Percentiles rank a stretch among this genome's conserved stretches.
Evolutionary conservation across 192 early-diverging fungal genomes (phyloP).

Genomic region (Obelidium mucronatum): DNA sequence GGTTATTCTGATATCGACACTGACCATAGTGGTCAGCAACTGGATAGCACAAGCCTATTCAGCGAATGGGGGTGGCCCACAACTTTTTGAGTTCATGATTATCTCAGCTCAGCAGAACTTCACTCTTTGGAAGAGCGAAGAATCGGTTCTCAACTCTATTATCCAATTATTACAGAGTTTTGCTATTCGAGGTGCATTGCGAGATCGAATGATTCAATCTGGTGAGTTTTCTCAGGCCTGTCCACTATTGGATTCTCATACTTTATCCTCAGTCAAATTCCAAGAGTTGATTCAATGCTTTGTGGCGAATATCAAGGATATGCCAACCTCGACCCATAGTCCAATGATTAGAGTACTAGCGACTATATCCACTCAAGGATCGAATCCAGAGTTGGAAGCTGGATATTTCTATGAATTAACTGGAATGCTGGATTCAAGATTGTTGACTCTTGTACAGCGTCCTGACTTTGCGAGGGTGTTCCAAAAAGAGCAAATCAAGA

Average conservation of each 20-base stretch:
- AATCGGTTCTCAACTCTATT: slow-evolving; percentile 61
- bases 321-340: slow-evolving; percentile 54
- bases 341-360: slow-evolving; percentile 71
- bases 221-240: neutral
- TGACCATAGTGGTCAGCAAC: slow-evolving; percentile 36
- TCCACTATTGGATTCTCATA: neutral
- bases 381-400: slow-evolving; percentile 51
- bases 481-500: slow-evolving; percentile 61
- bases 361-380: slow-evolving; percentile 63
- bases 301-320: slow-evolving; percentile 48
- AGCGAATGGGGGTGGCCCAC: slow-evolving; percentile 58
- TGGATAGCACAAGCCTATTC: slow-evolving; percentile 66
- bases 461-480: slow-evolving; percentile 65
- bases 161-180: slow-evolving; percentile 27
- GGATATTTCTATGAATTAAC: slow-evolving; percentile 66
- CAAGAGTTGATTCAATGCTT: slow-evolving; percentile 6
- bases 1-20: neutral
- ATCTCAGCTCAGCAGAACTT: slow-evolving; percentile 66
- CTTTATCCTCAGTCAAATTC: slow-evolving; percentile 17
- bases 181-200: neutral
- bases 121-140: slow-evolving; percentile 74
- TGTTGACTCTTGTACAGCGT: slow-evolving; percentile 60
- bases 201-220: slow-evolving; percentile 30
- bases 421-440: slow-evolving; percentile 37
- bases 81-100: slow-evolving; percentile 70